These are phyloP conservation scores for Populus davidiana DNA, from an alignment of 345 rosid species.

Conservation along the genomic window DNA sequence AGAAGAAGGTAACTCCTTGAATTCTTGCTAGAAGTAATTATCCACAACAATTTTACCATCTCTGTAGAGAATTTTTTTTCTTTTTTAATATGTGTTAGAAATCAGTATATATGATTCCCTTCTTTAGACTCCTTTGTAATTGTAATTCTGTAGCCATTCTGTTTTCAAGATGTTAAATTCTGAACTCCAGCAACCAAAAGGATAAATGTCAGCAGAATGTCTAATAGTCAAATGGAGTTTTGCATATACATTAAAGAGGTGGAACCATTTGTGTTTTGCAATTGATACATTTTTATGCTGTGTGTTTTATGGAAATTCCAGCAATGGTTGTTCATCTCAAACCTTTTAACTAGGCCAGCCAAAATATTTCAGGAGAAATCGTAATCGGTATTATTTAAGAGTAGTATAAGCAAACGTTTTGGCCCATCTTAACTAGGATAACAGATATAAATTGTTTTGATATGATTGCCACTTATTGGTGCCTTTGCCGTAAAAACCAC, in stretches of 20 bases:
- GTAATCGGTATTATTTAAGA: background rate
- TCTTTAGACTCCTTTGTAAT: background rate
- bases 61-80: background rate
- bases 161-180: background rate
- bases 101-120: background rate
- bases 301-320: background rate
- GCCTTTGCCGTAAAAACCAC: background rate
- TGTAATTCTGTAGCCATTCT: background rate
- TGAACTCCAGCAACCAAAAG: background rate
- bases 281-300: background rate
- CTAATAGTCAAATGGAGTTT: background rate
- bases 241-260: background rate
- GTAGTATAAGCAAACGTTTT: background rate
- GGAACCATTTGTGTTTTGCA: background rate
- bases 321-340: background rate
- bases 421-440: background rate
- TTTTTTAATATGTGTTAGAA: background rate
- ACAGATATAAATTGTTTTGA: background rate
- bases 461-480: background rate
- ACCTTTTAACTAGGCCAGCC: background rate
- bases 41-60: background rate
- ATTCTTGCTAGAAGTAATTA: background rate
- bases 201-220: background rate
- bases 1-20: constrained; percentile 57
- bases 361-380: background rate